Evolutionary conservation across 1,139 yeast species (phyloP), one percentile per base, ranked within the genome.

Genomic region (Suhomyces yuchorum): DNA sequence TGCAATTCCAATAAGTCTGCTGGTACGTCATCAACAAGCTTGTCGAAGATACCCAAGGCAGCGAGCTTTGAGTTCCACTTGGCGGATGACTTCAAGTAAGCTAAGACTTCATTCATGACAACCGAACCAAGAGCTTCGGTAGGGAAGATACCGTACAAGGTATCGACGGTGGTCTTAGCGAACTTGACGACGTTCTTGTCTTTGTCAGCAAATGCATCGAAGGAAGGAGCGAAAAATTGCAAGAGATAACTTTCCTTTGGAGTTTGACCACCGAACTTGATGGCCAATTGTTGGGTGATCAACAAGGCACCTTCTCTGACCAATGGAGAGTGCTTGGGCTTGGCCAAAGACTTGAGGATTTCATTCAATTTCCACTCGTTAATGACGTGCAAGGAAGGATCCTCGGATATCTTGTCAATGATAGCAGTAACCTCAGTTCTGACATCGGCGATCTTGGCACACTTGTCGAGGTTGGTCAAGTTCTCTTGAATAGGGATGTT

Each of bases 21-120:
- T 46, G 97, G 96, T 42, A 87, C 85, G 43, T 87, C 91, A 50
- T 82, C 89, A 50, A 88, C 77, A 48, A 92, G 77, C 62, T 78
- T 84, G 62, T 90, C 96, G 47, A 91, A 71, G 5, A 84, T 63
- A 54, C 80, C 81, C 60, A 93, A 77, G 48, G 95, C 95, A 15
- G 87, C 96, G 46, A 89, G 62, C 68, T 93, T 92, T 43, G 91
- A 80, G 68, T 89, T 95, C 97, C 98, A 92, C 70, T 92, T 93
- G 47, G 97, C 96, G 44, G 96, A 84, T 1, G 92, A 83, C 51
- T 78, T 75, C 59, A 93, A 77, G 63, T 87, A 91, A 14, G 62
- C 65, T 55, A 88, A 68, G 24, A 89, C 65, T 48, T 73, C 78
- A 49, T 86, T 82, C 42, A 93, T 65, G 30, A 92, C 77, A 11